Percentiles rank a stretch among this genome's conserved stretches.
Conservation (phyloP, 805 yeast species). For the Millerago galiae region DNA sequence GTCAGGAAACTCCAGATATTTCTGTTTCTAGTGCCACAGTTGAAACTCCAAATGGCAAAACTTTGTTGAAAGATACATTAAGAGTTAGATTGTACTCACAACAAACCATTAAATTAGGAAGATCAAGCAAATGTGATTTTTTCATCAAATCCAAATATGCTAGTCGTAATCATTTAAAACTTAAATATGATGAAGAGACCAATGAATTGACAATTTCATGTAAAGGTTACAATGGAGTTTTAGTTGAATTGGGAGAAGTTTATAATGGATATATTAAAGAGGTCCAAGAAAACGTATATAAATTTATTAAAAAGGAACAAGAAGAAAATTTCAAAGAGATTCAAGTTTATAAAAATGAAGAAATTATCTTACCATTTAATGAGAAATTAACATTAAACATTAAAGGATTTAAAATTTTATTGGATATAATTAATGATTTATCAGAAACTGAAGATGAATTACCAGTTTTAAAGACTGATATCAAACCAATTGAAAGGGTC, state of each 20-base stretch:
- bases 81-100: conserved; percentile 17
- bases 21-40: neutral
- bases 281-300: conserved; percentile 18
- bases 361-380: conserved; percentile 55
- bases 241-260: conserved; percentile 52
- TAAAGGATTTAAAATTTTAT: conserved; percentile 52
- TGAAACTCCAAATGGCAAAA: neutral
- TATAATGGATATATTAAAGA: conserved; percentile 27
- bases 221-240: conserved; percentile 77
- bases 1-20: neutral
- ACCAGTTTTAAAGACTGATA: conserved; percentile 14
- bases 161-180: conserved; percentile 58
- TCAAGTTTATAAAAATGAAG: conserved; percentile 54
- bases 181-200: conserved; percentile 36
- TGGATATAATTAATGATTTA: conserved; percentile 43
- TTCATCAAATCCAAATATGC: conserved; percentile 46
- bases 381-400: conserved; percentile 62
- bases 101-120: conserved; percentile 30
- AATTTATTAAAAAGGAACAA: conserved; percentile 13
- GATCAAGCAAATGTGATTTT: conserved; percentile 55
- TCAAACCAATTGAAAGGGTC: conserved; percentile 5
- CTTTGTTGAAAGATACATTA: conserved; percentile 8
- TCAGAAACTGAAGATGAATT: conserved; percentile 34
- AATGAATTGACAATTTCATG: conserved; percentile 54
- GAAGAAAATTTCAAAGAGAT: conserved; percentile 30